phyloP scores from a whole-genome alignment of 179 eudicot species.

The Silene noctiflora region DNA sequence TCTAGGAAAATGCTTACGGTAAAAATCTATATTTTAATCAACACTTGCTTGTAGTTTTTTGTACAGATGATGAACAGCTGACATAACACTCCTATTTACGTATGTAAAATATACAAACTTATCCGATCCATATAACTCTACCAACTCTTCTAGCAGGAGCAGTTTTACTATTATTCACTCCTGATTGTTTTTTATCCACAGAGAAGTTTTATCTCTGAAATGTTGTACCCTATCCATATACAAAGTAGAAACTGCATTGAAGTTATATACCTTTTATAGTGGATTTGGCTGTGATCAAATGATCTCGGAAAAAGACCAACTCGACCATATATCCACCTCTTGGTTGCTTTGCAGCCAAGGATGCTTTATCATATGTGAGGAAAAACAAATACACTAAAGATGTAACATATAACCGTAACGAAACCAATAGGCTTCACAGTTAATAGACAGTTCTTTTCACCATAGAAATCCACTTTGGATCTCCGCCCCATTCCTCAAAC shows the following conservation, averaged over 20 bases:
- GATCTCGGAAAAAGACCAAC: not conserved
- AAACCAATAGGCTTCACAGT: not conserved
- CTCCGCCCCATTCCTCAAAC: constrained; percentile 50
- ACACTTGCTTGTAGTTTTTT: not conserved
- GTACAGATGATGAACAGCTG: not conserved
- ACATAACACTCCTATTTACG: not conserved
- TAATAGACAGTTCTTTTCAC: constrained; percentile 36
- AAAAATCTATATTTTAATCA: not conserved
- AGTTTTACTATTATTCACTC: constrained; percentile 18
- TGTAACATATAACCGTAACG: constrained; percentile 10
- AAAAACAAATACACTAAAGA: constrained; percentile 5
- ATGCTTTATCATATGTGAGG: constrained; percentile 14
- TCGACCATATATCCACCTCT: constrained; percentile 20
- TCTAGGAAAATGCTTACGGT: not conserved
- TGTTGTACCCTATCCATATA: not conserved
- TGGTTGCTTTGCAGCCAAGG: constrained; percentile 31
- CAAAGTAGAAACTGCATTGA: constrained; percentile 3
- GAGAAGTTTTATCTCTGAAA: constrained; percentile 7
- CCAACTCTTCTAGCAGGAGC: constrained; percentile 12
- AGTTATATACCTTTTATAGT: not conserved
- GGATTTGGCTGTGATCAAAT: constrained; percentile 15
- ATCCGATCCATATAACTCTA: not conserved
- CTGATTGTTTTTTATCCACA: constrained; percentile 1
- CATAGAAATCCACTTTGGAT: constrained; percentile 38
- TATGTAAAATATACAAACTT: not conserved